A percentile compares a stretch with the other conserved stretches of the same genome.
Conservation (phyloP, 768 basidiomycete species). For the Nevesoporus exiguus region DNA sequence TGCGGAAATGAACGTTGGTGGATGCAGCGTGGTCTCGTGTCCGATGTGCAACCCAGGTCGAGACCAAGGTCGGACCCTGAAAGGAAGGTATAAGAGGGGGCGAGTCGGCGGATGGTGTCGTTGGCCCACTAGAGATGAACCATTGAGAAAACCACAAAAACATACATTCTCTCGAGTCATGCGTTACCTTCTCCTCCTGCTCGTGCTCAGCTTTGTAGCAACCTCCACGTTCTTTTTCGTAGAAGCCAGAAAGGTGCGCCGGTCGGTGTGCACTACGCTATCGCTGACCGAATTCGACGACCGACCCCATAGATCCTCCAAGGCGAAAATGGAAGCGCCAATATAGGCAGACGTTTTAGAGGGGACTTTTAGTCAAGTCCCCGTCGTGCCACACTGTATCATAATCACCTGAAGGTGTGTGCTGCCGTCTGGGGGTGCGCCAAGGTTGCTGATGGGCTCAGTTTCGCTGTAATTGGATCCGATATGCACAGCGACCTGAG, state of each 20-base stretch:
- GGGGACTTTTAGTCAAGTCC: slow-evolving; percentile 32
- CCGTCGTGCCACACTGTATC: slow-evolving; percentile 21
- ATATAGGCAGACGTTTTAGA: slow-evolving; percentile 4
- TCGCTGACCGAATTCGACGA: slow-evolving; percentile 7
- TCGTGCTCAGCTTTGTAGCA: slow-evolving; percentile 29
- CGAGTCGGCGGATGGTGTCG: background rate
- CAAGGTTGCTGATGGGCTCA: background rate
- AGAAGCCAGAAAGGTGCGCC: slow-evolving; percentile 26
- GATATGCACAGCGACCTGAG: background rate
- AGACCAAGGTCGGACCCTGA: slow-evolving; percentile 22
- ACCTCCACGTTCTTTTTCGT: slow-evolving; percentile 30
- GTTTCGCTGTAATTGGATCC: slow-evolving; percentile 13
- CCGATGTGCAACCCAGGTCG: slow-evolving; percentile 1
- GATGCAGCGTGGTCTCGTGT: slow-evolving; percentile 19
- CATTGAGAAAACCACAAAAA: slow-evolving; percentile 16
- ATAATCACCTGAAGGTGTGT: slow-evolving; percentile 18
- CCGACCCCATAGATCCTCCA: slow-evolving; percentile 22
- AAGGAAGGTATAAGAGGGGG: slow-evolving; percentile 25
- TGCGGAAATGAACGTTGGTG: slow-evolving; percentile 23
- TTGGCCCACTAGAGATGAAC: slow-evolving; percentile 30
- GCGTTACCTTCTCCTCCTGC: slow-evolving; percentile 28
- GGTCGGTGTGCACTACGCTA: background rate
- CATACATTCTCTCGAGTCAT: slow-evolving; percentile 7
- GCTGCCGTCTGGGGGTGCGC: background rate
- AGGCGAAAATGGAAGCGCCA: slow-evolving; percentile 1